Conservation (phyloP, 1,284 basidiomycete species). For the Fomes fomentarius region DNA sequence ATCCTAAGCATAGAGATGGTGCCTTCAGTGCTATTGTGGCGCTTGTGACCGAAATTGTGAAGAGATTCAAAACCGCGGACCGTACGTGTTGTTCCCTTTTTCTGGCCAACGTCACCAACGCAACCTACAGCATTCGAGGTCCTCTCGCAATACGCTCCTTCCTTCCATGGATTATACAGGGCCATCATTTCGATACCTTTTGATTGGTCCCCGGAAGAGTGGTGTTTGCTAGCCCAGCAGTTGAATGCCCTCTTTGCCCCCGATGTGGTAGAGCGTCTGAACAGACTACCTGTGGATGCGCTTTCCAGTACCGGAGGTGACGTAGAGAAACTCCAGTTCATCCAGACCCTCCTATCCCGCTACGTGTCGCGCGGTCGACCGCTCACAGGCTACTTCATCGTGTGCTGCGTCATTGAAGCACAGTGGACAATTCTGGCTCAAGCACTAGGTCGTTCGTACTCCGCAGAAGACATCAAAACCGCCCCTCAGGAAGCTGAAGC, state of each 20-base stretch:
- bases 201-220: conserved; percentile 72
- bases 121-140: conserved; percentile 61
- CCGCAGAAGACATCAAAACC: conserved; percentile 28
- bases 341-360: conserved; percentile 75
- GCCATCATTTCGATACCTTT: conserved; percentile 81
- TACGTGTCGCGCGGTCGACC: conserved; percentile 79
- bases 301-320: conserved; percentile 57
- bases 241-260: conserved; percentile 63
- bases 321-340: conserved; percentile 54
- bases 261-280: conserved; percentile 67
- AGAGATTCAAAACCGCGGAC: conserved; percentile 53
- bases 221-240: conserved; percentile 58
- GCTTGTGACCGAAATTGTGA: conserved; percentile 63
- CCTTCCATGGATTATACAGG: conserved; percentile 86
- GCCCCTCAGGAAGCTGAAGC: conserved; percentile 71
- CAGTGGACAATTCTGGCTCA: conserved; percentile 86
- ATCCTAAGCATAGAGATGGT: conserved; percentile 49
- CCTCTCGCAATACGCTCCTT: conserved; percentile 77
- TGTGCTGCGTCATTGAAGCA: conserved; percentile 84
- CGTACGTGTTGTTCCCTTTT: conserved; percentile 44
- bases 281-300: conserved; percentile 66
- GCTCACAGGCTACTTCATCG: conserved; percentile 85
- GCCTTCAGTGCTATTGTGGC: conserved; percentile 59
- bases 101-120: not conserved
- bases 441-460: conserved; percentile 55